Conservation (phyloP, 1,284 basidiomycete genomes). For the Heliocybe sulcata region DNA sequence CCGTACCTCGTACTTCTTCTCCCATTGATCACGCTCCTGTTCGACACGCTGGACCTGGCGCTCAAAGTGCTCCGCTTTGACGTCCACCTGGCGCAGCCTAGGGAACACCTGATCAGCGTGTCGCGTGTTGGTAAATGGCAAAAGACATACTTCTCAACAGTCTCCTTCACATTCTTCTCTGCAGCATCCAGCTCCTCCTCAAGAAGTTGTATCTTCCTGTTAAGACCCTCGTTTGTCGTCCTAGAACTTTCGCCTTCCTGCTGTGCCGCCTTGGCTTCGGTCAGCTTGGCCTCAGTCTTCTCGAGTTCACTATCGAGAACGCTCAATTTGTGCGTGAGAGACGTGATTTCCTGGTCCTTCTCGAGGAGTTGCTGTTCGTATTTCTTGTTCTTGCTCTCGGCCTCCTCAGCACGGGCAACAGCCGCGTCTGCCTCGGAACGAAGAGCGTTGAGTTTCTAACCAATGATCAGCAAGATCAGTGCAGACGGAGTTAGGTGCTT, state of each 20-base stretch:
- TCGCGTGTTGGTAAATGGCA: not conserved
- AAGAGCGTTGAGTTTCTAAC: slow-evolving; percentile 63
- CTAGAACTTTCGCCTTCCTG: slow-evolving; percentile 74
- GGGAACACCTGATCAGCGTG: slow-evolving; percentile 4
- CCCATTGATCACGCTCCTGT: slow-evolving; percentile 90
- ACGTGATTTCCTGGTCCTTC: slow-evolving; percentile 87
- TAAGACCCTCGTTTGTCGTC: slow-evolving; percentile 70
- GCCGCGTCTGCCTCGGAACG: slow-evolving; percentile 86
- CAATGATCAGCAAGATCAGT: slow-evolving; percentile 3
- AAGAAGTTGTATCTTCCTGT: slow-evolving; percentile 85
- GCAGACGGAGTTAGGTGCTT: slow-evolving; percentile 1
- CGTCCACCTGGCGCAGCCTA: slow-evolving; percentile 94
- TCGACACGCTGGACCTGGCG: slow-evolving; percentile 84
- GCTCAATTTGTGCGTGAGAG: slow-evolving; percentile 73
- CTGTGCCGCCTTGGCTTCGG: slow-evolving; percentile 62
- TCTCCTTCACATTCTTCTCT: slow-evolving; percentile 97
- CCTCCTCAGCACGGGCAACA: slow-evolving; percentile 70
- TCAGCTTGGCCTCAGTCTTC: slow-evolving; percentile 68
- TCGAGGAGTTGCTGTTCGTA: slow-evolving; percentile 74
- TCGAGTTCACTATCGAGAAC: slow-evolving; percentile 73
- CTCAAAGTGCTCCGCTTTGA: slow-evolving; percentile 99
- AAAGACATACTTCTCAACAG: slow-evolving; percentile 85
- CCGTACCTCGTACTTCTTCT: slow-evolving; percentile 89
- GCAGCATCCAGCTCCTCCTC: slow-evolving; percentile 95
- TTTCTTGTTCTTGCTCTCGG: slow-evolving; percentile 85